Percentiles rank a stretch among this genome's conserved stretches.
These are phyloP conservation scores for Saksenaea vasiformis DNA, from an alignment of 371 early-diverging fungal species.

Conservation along the genomic window DNA sequence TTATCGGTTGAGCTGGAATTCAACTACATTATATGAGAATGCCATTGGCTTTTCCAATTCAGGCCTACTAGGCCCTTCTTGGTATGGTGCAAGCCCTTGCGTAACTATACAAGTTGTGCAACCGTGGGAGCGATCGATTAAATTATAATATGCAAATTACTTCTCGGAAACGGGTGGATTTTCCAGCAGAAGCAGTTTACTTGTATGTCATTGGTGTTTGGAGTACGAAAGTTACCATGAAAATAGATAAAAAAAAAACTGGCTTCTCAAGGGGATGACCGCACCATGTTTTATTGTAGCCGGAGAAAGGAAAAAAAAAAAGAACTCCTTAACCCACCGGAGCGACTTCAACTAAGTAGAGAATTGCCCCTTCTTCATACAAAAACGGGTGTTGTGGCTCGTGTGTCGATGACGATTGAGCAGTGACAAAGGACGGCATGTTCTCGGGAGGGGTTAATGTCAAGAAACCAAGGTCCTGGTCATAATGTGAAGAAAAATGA, in stretches of 20 bases:
- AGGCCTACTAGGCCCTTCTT: too few species aligned
- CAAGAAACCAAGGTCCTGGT: neutral
- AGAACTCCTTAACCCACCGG: conserved; percentile 1
- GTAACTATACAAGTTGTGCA: too few species aligned
- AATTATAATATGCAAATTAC: too few species aligned
- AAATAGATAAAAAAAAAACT: neutral
- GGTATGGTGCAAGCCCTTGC: too few species aligned
- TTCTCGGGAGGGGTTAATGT: conserved; percentile 1
- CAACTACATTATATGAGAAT: too few species aligned
- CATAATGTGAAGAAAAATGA: neutral
- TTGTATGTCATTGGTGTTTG: too few species aligned
- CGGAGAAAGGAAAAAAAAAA: neutral
- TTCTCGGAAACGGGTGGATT: too few species aligned
- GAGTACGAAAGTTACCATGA: neutral
- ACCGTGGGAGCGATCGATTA: too few species aligned
- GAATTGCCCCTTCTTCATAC: conserved; percentile 1
- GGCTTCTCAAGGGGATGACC: neutral
- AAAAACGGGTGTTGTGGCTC: conserved; percentile 4
- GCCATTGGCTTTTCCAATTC: too few species aligned
- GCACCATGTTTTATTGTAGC: neutral
- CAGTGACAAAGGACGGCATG: conserved; percentile 1
- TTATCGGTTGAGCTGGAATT: too few species aligned
- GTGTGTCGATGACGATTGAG: conserved; percentile 4
- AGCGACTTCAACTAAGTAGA: neutral
- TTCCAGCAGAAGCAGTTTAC: too few species aligned